Evolutionary conservation across 2,329 filamentous ascomycete species (phyloP).

Genomic region (Niveomyces coronatus): DNA sequence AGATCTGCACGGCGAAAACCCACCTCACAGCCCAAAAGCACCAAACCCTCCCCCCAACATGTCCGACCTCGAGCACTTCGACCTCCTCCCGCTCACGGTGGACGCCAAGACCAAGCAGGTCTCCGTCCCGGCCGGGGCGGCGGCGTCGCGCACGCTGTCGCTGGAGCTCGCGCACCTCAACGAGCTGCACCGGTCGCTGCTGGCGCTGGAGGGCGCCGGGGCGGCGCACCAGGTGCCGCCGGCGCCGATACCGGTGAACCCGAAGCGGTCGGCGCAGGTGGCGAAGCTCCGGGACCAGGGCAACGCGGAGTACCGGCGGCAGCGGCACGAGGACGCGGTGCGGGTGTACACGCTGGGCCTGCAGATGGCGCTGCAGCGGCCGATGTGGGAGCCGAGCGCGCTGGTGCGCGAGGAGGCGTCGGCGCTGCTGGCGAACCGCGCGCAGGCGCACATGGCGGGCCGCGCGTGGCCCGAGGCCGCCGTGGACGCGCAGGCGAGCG

Average conservation of each 20-base stretch:
- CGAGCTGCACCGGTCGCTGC: conserved; percentile 8
- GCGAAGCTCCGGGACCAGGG: conserved; percentile 83
- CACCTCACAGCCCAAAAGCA: too few species aligned
- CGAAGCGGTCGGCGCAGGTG: conserved; percentile 80
- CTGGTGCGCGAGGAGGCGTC: conserved; percentile 78
- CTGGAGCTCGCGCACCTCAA: conserved; percentile 44
- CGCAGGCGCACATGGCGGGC: conserved; percentile 79
- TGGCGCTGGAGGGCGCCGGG: conserved; percentile 47
- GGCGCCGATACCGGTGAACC: conserved; percentile 82
- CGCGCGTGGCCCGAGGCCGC: conserved; percentile 75
- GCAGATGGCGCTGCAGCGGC: conserved; percentile 75
- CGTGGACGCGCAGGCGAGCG: conserved; percentile 79
- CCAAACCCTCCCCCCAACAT: conserved; percentile 29
- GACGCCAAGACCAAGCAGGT: conserved; percentile 75
- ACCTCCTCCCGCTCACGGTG: conserved; percentile 68
- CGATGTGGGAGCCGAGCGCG: conserved; percentile 77
- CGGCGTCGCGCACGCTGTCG: conserved; percentile 41
- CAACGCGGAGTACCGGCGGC: conserved; percentile 74
- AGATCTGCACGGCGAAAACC: too few species aligned
- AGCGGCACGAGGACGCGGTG: conserved; percentile 62
- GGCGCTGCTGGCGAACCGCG: conserved; percentile 72
- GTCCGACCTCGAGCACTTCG: conserved; percentile 64
- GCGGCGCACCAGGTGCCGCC: conserved; percentile 66
- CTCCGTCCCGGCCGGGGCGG: conserved; percentile 32
- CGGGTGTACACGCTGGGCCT: conserved; percentile 78